Percentiles rank a stretch among this genome's conserved stretches.
These are phyloP conservation scores for Arabidopsis lyrata DNA, from an alignment of 441 rosid species.

Conservation along the genomic window DNA sequence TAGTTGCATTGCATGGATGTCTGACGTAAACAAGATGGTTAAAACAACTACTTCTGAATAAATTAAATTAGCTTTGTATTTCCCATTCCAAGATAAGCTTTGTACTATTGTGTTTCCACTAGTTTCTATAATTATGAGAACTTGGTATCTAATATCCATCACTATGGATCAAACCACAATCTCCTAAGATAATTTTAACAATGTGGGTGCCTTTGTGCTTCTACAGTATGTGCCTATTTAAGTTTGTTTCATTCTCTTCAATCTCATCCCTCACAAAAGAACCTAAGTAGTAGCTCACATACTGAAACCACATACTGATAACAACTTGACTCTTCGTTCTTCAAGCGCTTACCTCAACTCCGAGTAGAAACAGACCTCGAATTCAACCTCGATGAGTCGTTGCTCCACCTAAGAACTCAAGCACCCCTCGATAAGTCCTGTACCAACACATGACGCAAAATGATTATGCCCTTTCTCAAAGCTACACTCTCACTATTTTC, in stretches of 20 bases:
- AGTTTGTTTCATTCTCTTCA: constrained; percentile 5
- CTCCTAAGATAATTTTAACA: not conserved
- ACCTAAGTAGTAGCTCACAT: not conserved
- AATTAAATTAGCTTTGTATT: constrained; percentile 4
- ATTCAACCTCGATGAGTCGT: constrained; percentile 5
- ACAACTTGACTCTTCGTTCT: constrained; percentile 8
- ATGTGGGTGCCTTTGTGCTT: not conserved
- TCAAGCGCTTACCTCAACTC: constrained; percentile 27
- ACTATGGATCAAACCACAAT: not conserved
- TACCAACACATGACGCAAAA: constrained; percentile 76
- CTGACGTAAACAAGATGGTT: not conserved
- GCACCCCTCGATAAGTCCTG: constrained; percentile 48
- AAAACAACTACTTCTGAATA: constrained; percentile 16
- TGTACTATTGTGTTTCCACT: constrained; percentile 8
- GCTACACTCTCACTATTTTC: constrained; percentile 20
- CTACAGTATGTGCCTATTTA: not conserved
- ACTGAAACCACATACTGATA: constrained; percentile 11
- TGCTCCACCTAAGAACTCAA: constrained; percentile 26
- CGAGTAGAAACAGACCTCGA: constrained; percentile 9
- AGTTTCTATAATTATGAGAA: not conserved
- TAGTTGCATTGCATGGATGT: constrained; percentile 4
- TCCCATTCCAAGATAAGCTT: not conserved
- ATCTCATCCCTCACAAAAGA: not conserved
- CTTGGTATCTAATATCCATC: not conserved
- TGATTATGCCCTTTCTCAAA: constrained; percentile 65